phyloP scores from a whole-genome alignment of 1,139 yeast species.

The Lodderomyces pseudojiufengensis region DNA sequence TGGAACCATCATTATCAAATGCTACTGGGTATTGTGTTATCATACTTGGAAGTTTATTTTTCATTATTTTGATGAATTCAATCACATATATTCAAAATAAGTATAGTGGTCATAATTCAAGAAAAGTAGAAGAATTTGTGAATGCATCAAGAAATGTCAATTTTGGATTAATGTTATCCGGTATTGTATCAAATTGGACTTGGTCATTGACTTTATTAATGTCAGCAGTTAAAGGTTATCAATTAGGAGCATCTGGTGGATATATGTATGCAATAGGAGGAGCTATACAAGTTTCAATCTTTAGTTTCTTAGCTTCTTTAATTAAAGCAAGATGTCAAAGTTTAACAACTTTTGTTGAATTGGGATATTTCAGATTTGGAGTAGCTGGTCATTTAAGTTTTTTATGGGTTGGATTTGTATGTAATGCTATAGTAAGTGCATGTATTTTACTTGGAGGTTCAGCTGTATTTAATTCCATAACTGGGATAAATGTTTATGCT shows the following conservation, averaged over 20 bases:
- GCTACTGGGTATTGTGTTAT: constrained; percentile 36
- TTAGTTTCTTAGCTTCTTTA: constrained; percentile 33
- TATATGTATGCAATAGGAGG: constrained; percentile 36
- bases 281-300: constrained; percentile 32
- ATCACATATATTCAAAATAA: constrained; percentile 29
- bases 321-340: constrained; percentile 36
- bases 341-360: constrained; percentile 39
- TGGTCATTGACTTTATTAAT: constrained; percentile 32
- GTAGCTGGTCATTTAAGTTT: constrained; percentile 33
- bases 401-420: constrained; percentile 34
- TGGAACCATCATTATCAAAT: constrained; percentile 30
- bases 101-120: constrained; percentile 22
- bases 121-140: constrained; percentile 33
- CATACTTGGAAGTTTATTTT: constrained; percentile 33
- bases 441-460: constrained; percentile 39
- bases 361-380: constrained; percentile 36
- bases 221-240: constrained; percentile 10
- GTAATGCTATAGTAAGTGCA: constrained; percentile 35
- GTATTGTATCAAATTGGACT: constrained; percentile 37
- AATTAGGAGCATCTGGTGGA: constrained; percentile 24
- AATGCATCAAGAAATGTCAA: constrained; percentile 34
- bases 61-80: constrained; percentile 28
- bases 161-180: constrained; percentile 29
- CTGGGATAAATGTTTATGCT: constrained; percentile 36
- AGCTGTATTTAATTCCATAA: constrained; percentile 32